phyloP scores from a whole-genome alignment of 202 grass and related monocot genomes.

The Alloteropsis angusta region DNA sequence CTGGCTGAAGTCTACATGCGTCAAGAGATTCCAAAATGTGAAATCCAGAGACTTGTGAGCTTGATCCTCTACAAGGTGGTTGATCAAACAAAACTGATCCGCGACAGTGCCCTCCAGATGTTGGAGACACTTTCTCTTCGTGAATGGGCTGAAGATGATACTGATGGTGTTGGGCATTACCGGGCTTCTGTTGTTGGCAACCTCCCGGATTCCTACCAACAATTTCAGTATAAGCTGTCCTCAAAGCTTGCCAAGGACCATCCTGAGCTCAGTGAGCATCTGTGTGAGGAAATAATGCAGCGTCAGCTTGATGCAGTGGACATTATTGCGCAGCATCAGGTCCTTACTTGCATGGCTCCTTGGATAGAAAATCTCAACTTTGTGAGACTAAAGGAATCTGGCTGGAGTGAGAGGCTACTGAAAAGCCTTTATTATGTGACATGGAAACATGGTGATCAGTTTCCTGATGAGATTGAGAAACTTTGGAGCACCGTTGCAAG shows the following conservation, averaged over 20 bases:
- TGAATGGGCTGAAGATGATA: conserved; percentile 90
- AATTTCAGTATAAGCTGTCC: conserved; percentile 94
- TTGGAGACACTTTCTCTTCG: conserved; percentile 89
- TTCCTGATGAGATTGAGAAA: conserved; percentile 98
- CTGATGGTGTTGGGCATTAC: conserved; percentile 76
- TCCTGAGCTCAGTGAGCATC: conserved; percentile 85
- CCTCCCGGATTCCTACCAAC: conserved; percentile 97
- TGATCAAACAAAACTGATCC: conserved; percentile 85
- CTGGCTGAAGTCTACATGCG: conserved; percentile 97
- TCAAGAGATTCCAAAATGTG: conserved; percentile 95
- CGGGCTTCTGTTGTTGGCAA: conserved; percentile 95
- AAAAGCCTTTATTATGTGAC: conserved; percentile 99
- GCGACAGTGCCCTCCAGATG: conserved; percentile 96
- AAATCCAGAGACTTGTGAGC: conserved; percentile 83
- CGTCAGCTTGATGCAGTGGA: conserved; percentile 93
- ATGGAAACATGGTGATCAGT: conserved; percentile 92
- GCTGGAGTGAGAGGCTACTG: conserved; percentile 83
- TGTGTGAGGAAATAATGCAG: conserved; percentile 95
- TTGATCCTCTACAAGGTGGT: conserved; percentile 99
- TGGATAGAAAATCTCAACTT: conserved; percentile 99
- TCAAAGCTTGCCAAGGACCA: conserved; percentile 97
- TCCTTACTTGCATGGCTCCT: conserved; percentile 95
- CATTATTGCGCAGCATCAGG: conserved; percentile 98
- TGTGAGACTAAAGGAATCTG: conserved; percentile 78
- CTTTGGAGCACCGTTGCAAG: conserved; percentile 93